Evolutionary conservation across 768 basidiomycete genomes (phyloP).

Genomic region (Strobilomyces dryophilus): DNA sequence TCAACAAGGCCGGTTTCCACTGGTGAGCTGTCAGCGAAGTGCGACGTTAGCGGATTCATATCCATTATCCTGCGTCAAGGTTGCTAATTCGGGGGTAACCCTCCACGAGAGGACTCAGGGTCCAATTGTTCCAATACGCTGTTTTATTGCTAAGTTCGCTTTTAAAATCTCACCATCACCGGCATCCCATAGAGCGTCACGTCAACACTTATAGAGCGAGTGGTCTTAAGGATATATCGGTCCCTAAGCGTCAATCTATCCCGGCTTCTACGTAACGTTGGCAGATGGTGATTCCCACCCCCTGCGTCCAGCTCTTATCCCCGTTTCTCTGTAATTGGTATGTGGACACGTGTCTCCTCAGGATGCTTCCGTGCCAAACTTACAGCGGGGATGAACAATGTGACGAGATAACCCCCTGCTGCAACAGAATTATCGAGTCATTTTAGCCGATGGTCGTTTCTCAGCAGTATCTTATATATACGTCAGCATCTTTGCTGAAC

Average conservation of each 20-base stretch:
- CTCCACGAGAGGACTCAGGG: background rate
- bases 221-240: slow-evolving; percentile 5
- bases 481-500: slow-evolving; percentile 4
- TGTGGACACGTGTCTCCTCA: slow-evolving; percentile 15
- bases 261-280: slow-evolving; percentile 16
- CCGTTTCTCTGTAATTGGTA: slow-evolving; percentile 14
- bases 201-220: background rate
- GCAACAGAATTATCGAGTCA: slow-evolving; percentile 10
- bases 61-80: background rate
- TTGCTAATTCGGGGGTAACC: slow-evolving; percentile 2
- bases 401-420: slow-evolving; percentile 8
- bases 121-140: background rate
- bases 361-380: slow-evolving; percentile 13
- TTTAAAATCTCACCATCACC: background rate
- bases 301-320: slow-evolving; percentile 6
- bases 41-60: background rate
- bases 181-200: background rate
- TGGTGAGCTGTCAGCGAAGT: background rate
- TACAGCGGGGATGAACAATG: slow-evolving; percentile 13
- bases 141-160: background rate
- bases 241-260: slow-evolving; percentile 11
- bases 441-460: slow-evolving; percentile 8
- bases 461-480: slow-evolving; percentile 18
- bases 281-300: slow-evolving; percentile 18
- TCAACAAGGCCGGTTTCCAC: background rate